A percentile compares a stretch with the other conserved stretches of the same genome.
Conservation (phyloP, 73 alveolate species). For the Paramecium caudatum region DNA sequence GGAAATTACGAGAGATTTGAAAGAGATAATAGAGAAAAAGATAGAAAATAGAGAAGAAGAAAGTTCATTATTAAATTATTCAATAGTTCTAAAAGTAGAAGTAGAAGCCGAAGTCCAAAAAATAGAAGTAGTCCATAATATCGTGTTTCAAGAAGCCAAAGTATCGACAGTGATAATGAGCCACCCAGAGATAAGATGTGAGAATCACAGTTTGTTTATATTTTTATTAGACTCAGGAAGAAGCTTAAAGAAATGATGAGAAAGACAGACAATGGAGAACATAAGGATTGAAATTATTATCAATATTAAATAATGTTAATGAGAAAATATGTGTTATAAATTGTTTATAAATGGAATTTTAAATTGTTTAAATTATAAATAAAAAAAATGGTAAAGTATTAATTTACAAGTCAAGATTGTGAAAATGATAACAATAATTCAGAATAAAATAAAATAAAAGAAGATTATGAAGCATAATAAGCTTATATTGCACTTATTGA, state of each 20-base stretch:
- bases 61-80: background rate
- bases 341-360: background rate
- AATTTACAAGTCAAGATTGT: conserved; percentile 13
- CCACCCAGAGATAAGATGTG: conserved; percentile 56
- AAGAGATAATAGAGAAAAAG: conserved; percentile 49
- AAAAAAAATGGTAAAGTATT: conserved; percentile 26
- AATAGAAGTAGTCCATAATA: conserved; percentile 62
- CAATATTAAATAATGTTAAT: too few relatives aligned
- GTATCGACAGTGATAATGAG: conserved; percentile 46
- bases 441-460: too few relatives aligned
- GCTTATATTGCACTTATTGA: too few relatives aligned
- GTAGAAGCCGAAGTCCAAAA: conserved; percentile 60
- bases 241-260: conserved; percentile 57
- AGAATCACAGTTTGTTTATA: background rate
- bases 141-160: conserved; percentile 33
- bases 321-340: too few relatives aligned
- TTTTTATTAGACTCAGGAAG: conserved; percentile 45
- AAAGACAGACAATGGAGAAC: conserved; percentile 39
- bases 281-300: conserved; percentile 35
- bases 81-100: conserved; percentile 30
- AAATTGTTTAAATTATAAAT: background rate
- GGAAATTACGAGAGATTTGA: conserved; percentile 35
- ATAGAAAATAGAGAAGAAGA: conserved; percentile 27
- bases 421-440: too few relatives aligned
- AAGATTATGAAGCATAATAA: too few relatives aligned